A percentile compares a stretch with the other conserved stretches of the same genome.
These are phyloP conservation scores for Monosporascus sp. DNA, from an alignment of 2,329 filamentous ascomycete genomes.

Conservation along the genomic window DNA sequence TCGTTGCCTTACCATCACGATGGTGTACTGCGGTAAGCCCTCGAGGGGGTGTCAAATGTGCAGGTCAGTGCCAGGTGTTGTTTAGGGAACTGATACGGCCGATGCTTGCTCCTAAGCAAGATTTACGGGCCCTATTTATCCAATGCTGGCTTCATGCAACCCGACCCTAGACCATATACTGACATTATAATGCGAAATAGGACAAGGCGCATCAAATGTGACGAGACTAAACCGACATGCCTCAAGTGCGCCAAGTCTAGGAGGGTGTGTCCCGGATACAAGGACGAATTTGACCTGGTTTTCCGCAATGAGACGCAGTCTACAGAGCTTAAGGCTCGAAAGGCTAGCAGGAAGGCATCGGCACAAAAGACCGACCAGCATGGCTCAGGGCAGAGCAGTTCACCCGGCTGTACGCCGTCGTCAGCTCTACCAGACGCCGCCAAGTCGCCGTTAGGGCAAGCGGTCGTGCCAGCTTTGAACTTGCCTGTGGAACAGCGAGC, in stretches of 20 bases:
- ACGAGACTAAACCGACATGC: slow-evolving; percentile 62
- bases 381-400: slow-evolving; percentile 8
- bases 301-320: slow-evolving; percentile 69
- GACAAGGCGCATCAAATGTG: slow-evolving; percentile 69
- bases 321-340: slow-evolving; percentile 57
- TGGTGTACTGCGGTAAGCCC: slow-evolving; percentile 64
- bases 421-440: slow-evolving; percentile 17
- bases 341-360: slow-evolving; percentile 45
- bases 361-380: slow-evolving; percentile 29
- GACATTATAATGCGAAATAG: background rate
- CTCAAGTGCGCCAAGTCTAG: slow-evolving; percentile 60
- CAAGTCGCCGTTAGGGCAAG: slow-evolving; percentile 15
- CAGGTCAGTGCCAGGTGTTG: slow-evolving; percentile 27
- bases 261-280: slow-evolving; percentile 61
- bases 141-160: too few species aligned
- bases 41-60: slow-evolving; percentile 70
- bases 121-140: too few species aligned
- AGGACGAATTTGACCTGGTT: slow-evolving; percentile 66
- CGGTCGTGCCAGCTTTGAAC: slow-evolving; percentile 32
- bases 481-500: slow-evolving; percentile 50
- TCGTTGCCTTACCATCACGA: slow-evolving; percentile 25
- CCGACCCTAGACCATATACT: background rate
- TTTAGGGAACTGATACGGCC: background rate
- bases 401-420: slow-evolving; percentile 14
- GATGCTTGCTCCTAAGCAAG: background rate